phyloP scores from a whole-genome alignment of 441 rosid genomes.

The Melastoma candidum region DNA sequence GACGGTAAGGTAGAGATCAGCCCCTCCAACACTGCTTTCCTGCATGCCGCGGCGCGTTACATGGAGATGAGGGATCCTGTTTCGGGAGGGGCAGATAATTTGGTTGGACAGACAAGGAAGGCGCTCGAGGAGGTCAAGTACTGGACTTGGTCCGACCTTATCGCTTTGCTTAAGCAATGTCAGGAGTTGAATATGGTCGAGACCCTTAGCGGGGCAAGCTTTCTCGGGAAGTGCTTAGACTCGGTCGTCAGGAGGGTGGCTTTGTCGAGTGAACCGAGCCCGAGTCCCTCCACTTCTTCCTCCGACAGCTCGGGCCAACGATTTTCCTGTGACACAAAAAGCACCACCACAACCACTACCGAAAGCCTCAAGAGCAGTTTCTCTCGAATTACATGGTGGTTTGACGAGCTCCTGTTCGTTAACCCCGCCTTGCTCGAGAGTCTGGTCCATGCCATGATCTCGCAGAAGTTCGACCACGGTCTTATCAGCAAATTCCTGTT shows the following conservation, averaged over 20 bases:
- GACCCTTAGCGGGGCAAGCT: constrained; percentile 13
- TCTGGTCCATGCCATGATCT: constrained; percentile 40
- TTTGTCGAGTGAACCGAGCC: constrained; percentile 44
- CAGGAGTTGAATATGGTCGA: constrained; percentile 30
- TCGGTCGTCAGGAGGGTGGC: constrained; percentile 43
- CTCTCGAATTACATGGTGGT: constrained; percentile 61
- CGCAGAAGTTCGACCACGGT: constrained; percentile 40
- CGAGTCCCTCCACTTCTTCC: constrained; percentile 61
- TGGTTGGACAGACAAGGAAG: constrained; percentile 49
- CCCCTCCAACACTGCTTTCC: constrained; percentile 40
- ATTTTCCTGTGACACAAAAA: constrained; percentile 62
- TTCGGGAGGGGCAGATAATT: constrained; percentile 23
- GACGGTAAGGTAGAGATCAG: constrained; percentile 35
- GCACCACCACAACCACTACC: constrained; percentile 23
- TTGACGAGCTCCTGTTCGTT: constrained; percentile 50
- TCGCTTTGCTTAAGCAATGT: constrained; percentile 54
- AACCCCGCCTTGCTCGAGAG: constrained; percentile 29
- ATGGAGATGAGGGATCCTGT: constrained; percentile 47
- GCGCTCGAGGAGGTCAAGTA: constrained; percentile 44
- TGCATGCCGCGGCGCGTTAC: constrained; percentile 58
- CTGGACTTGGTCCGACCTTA: constrained; percentile 77
- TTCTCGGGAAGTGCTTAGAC: constrained; percentile 42
- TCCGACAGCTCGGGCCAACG: constrained; percentile 55
- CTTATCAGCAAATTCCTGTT: constrained; percentile 48
- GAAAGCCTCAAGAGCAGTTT: constrained; percentile 54